Conservation (phyloP, 192 early-diverging fungal genomes). For the Coemansia sp. region DNA sequence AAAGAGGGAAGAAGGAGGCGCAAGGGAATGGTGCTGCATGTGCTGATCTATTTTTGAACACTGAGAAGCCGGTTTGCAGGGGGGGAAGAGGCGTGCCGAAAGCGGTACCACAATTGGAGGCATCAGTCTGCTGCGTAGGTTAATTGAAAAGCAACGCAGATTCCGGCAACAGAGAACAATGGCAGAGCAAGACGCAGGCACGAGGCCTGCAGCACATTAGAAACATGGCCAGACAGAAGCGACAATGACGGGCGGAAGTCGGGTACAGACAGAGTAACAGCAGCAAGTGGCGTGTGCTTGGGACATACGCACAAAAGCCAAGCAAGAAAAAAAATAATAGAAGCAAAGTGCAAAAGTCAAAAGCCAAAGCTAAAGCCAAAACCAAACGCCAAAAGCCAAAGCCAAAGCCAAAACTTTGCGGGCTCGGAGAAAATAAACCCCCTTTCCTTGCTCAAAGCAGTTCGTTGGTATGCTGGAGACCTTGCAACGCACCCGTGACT, state of each 20-base stretch:
- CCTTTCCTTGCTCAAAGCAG: background rate
- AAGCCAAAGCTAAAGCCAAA: too few species aligned
- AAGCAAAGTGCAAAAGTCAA: too few species aligned
- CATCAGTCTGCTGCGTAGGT: constrained; percentile 3
- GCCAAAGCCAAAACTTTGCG: background rate
- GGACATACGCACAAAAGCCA: too few species aligned
- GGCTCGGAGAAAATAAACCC: background rate
- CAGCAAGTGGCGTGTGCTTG: too few species aligned
- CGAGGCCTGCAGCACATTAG: background rate
- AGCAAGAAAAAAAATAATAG: too few species aligned
- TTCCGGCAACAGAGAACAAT: constrained; percentile 9
- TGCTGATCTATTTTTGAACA: constrained; percentile 11
- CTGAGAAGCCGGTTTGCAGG: constrained; percentile 5
- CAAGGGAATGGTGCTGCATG: constrained; percentile 2
- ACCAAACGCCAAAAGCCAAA: too few species aligned
- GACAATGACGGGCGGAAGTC: background rate
- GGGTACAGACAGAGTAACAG: too few species aligned
- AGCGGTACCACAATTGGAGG: background rate
- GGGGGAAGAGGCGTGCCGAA: background rate
- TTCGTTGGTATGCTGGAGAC: background rate
- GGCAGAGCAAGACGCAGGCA: background rate
- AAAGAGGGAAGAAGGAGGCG: constrained; percentile 1
- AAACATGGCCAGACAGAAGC: constrained; percentile 9
- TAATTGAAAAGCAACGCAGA: background rate
- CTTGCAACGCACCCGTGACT: constrained; percentile 17